A percentile compares a stretch with the other conserved stretches of the same genome.
phyloP scores from a whole-genome alignment of 2,329 filamentous ascomycete genomes.

The Talaromyces sp. region DNA sequence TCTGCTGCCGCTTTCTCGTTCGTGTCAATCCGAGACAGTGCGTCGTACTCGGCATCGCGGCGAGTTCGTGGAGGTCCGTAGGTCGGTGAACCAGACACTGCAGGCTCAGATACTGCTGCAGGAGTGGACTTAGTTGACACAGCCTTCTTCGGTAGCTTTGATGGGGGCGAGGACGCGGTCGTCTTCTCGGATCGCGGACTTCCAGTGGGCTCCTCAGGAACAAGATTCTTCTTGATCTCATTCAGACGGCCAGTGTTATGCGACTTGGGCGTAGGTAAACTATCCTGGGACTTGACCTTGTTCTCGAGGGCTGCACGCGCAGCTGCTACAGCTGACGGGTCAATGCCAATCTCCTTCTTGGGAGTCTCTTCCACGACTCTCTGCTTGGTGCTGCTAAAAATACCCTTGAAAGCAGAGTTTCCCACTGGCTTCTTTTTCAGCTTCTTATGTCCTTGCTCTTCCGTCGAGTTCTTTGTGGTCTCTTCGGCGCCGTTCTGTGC shows the following conservation, averaged over 20 bases:
- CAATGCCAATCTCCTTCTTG: constrained; percentile 32
- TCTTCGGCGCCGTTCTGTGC: constrained; percentile 19
- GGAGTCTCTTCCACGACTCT: constrained; percentile 29
- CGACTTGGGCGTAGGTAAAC: constrained; percentile 17
- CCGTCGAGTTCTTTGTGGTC: constrained; percentile 28
- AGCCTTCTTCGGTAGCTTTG: constrained; percentile 14
- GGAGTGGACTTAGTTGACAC: constrained; percentile 18
- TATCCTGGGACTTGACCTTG: constrained; percentile 33
- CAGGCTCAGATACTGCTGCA: constrained; percentile 27
- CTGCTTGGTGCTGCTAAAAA: constrained; percentile 42
- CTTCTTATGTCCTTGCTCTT: constrained; percentile 36
- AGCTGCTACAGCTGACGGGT: constrained; percentile 39
- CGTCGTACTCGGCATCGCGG: constrained; percentile 53
- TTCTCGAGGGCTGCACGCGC: constrained; percentile 42
- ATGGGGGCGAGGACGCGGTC: constrained; percentile 8
- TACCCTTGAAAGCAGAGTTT: constrained; percentile 42
- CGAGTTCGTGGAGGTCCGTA: constrained; percentile 37
- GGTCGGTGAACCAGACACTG: constrained; percentile 23
- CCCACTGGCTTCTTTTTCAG: constrained; percentile 40
- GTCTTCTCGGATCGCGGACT: not conserved
- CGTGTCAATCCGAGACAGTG: constrained; percentile 59
- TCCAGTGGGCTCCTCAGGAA: constrained; percentile 16
- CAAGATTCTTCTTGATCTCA: constrained; percentile 32
- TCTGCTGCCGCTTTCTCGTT: constrained; percentile 45
- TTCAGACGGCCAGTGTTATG: constrained; percentile 26